Conservation (phyloP, 345 rosid genomes). For the sweet orange (Citrus sinensis) region DVS_A1.0 CM039163.1:41377501-41378000, state of each 20-base stretch:
- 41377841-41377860: constrained; percentile 28
- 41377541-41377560: constrained; percentile 48
- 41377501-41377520: constrained; percentile 36
- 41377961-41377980: constrained; percentile 27
- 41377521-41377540: constrained; percentile 44
- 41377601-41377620: constrained; percentile 24
- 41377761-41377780: constrained; percentile 33
- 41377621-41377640: constrained; percentile 22
- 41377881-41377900: constrained; percentile 27
- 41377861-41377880: constrained; percentile 29
- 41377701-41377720: constrained; percentile 19
- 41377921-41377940: constrained; percentile 35
- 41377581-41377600: constrained; percentile 30
- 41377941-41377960: constrained; percentile 40
- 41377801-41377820: constrained; percentile 37
- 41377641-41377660: constrained; percentile 12
- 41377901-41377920: constrained; percentile 30
- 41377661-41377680: constrained; percentile 27
- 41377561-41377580: constrained; percentile 41
- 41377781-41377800: constrained; percentile 27
- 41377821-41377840: constrained; percentile 36
- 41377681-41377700: constrained; percentile 28
- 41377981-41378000: constrained; percentile 33
- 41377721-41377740: constrained; percentile 25
- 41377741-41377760: constrained; percentile 20